Evolutionary conservation across 2,329 filamentous ascomycete species (phyloP).

Genomic region (Apiospora koreana): DNA sequence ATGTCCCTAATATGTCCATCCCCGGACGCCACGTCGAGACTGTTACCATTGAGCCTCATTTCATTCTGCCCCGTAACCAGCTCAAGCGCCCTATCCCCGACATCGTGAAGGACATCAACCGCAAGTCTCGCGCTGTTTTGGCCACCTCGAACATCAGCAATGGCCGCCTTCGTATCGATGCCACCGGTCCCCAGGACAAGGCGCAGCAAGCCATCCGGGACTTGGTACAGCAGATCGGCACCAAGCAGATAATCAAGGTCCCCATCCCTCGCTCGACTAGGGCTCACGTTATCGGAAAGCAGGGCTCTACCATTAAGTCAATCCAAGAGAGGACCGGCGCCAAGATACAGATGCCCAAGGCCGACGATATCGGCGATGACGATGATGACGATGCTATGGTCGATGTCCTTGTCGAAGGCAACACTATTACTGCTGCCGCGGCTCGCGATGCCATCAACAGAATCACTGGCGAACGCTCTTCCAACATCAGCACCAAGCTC

Average conservation of each 20-base stretch:
- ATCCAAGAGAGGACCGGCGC: slow-evolving; percentile 90
- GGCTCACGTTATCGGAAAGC: slow-evolving; percentile 89
- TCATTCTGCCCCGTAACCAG: slow-evolving; percentile 75
- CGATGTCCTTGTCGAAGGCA: slow-evolving; percentile 87
- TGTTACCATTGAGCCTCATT: slow-evolving; percentile 71
- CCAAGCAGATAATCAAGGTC: slow-evolving; percentile 77
- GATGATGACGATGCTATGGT: slow-evolving; percentile 83
- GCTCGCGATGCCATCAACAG: slow-evolving; percentile 82
- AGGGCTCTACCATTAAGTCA: slow-evolving; percentile 85
- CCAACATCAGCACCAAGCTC: slow-evolving; percentile 78
- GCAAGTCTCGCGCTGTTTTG: slow-evolving; percentile 83
- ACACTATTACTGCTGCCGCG: slow-evolving; percentile 82
- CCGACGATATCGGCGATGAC: slow-evolving; percentile 61
- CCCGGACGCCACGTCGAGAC: slow-evolving; percentile 82
- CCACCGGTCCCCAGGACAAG: slow-evolving; percentile 78
- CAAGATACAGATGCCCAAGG: slow-evolving; percentile 84
- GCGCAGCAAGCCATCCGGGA: slow-evolving; percentile 89
- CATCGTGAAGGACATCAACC: slow-evolving; percentile 88
- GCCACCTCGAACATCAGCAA: slow-evolving; percentile 73
- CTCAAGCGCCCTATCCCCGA: slow-evolving; percentile 85
- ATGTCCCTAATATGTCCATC: slow-evolving; percentile 63
- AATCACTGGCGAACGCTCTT: slow-evolving; percentile 84
- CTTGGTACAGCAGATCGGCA: slow-evolving; percentile 82
- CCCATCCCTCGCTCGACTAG: slow-evolving; percentile 81
- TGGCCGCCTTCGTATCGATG: slow-evolving; percentile 78